Evolutionary conservation across 352 stramenopile species (phyloP), one percentile per base, ranked within the genome.

Genomic region (Pythium aphanidermatum): DNA sequence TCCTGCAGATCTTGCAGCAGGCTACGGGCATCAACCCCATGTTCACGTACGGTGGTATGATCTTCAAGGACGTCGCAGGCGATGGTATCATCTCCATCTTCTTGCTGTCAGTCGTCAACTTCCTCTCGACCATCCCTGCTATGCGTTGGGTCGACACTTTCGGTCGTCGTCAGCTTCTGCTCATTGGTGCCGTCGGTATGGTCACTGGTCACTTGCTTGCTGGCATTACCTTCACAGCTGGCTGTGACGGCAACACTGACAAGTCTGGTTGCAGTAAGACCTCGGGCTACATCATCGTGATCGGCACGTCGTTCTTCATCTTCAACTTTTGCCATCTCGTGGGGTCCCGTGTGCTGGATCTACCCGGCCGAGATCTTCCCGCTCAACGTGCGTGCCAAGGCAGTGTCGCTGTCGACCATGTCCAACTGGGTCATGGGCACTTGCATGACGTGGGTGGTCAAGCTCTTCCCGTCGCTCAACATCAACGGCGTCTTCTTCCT

Each of bases 331-430:
- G 61, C 61, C 19, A 70, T 69, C 31, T 71, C 57, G 2, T 79
- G 66, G 70, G 70, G 68, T 5, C 64, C 65, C 20, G 44, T 78
- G 10, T 63, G 65, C 36, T 82, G 70, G 70, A 67, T 78, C n/a
- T 75, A 79, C 32, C 65, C 70, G 2, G 47, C 65, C 9, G 70
- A 82, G 51, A 72, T 76, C 46, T 81, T 79, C 41, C 59, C 64
- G n/a, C 36, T 82, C 30, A 43, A 61, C 39, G 40, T 63, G 12
- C 68, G 70, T 23, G 58, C 59, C 32, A 63, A 55, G 16, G 68
- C 65, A 4, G 54, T 75, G 23, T 61, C 68, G 8, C 28, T 51
- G 12, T 46, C 39, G 23, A 46, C 39, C 6, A 46, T 46, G 41
- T 21, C 29, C 27, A 37, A 48, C 41, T 48, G 65, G 61, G 19